phyloP scores from a whole-genome alignment of 306 rosid species.

The Styphnolobium japonicum region DNA sequence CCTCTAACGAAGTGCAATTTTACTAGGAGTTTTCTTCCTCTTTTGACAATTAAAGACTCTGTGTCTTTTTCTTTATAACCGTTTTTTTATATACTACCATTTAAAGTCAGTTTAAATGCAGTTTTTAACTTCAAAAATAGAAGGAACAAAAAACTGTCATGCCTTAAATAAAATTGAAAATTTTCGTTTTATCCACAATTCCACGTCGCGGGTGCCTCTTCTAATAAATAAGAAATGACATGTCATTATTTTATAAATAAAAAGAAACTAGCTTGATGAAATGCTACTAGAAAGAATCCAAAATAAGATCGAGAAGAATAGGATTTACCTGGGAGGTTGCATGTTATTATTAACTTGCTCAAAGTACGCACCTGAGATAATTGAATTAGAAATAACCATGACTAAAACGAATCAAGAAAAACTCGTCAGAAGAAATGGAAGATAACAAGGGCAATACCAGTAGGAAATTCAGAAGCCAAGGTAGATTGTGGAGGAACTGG shows the following conservation, averaged over 20 bases:
- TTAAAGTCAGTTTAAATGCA: no score
- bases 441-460: slow-evolving; percentile 41
- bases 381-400: slow-evolving; percentile 20
- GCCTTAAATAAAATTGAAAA: no score
- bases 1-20: no score
- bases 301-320: slow-evolving; percentile 12
- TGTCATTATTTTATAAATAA: not conserved
- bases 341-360: slow-evolving; percentile 42
- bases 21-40: no score
- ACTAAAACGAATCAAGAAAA: not conserved
- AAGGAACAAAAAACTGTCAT: no score
- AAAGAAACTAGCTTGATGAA: not conserved
- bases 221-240: not conserved
- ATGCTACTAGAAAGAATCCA: not conserved
- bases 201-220: not conserved
- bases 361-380: slow-evolving; percentile 49
- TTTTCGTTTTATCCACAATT: not conserved
- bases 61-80: no score
- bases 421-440: slow-evolving; percentile 10
- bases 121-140: no score
- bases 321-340: slow-evolving; percentile 47
- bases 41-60: no score
- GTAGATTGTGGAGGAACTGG: slow-evolving; percentile 30
- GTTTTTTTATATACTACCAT: no score
- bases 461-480: slow-evolving; percentile 30